Base-by-base conservation (phyloP, 75 land plant species). In the Picea glauca region DNA sequence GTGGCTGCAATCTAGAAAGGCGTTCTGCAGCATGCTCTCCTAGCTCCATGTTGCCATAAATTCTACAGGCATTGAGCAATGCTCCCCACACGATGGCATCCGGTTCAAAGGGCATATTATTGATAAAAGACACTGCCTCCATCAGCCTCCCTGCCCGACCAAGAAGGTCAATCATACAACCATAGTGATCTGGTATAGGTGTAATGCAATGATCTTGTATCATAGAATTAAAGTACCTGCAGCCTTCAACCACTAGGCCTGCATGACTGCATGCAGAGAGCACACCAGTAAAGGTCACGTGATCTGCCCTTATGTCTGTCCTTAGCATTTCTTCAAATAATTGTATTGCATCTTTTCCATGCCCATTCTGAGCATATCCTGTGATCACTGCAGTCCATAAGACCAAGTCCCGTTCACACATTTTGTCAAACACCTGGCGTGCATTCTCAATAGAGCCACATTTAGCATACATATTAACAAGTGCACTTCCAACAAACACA, bases 181-280 rank as follows among this genome's bases (percentile, higher is more conserved):
- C 63, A 62, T 62, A 62, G 23, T 62, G 63, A 20, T 62, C 63
- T 8, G 23, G 20, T 62, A 18, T 62, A 23, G 79, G 72, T 23
- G 21, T 38, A 18, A 78, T 78, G 9, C 43, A 13, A 62, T 62
- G 60, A 38, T 64, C 54, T 35, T 33, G 56, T 38, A 17, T 64
- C 79, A 78, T 78, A 54, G 54, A 38, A 21, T 62, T 12, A n/a
- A 78, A 78, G 70, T 78, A 78, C 17, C n/a, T 50, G 46, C 23
- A 32, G 13, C 79, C 79, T 43, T 78, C 79, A 9, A 11, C 65
- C 23, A 62, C 46, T n/a, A 62, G 66, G 23, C 72, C 79, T 21
- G 50, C 67, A n/a, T 78, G 79, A 62, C 79, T 64, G 58, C 79
- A 78, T 2, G 79, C 79, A 26, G 35, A 43, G 11, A 78, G 66